A percentile compares a stretch with the other conserved stretches of the same genome.
Evolutionary conservation across 176 grass and related monocot species (phyloP).

Genomic region (Alopecurus myosuroides): DNA sequence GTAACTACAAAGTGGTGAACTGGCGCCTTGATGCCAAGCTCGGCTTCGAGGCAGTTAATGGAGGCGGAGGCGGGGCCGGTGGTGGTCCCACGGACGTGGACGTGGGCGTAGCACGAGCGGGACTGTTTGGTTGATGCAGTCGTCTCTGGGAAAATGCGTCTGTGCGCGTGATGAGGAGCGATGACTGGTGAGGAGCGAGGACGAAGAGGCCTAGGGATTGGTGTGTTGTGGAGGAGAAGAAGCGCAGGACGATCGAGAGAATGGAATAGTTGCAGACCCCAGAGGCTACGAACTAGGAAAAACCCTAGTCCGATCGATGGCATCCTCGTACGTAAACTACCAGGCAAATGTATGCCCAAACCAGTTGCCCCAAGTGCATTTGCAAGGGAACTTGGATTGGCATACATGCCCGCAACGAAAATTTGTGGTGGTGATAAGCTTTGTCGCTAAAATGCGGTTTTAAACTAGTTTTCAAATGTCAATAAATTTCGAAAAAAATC

Average conservation of each 20-base stretch:
- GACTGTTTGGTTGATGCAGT: conserved; percentile 10
- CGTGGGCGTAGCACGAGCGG: conserved; percentile 21
- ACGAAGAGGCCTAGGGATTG: conserved; percentile 26
- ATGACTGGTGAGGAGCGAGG: conserved; percentile 3
- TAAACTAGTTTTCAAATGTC: no score
- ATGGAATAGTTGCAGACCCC: conserved; percentile 14
- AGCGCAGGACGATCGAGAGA: conserved; percentile 14
- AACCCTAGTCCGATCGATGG: no score
- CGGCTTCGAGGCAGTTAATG: conserved; percentile 30
- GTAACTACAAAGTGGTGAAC: conserved; percentile 36
- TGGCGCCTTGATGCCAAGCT: background rate
- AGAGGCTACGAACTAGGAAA: background rate
- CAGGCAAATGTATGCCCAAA: no score
- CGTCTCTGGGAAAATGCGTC: background rate
- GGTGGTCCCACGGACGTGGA: background rate
- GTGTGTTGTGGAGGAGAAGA: conserved; percentile 13
- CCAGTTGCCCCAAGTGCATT: no score
- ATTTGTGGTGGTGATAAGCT: no score
- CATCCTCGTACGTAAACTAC: no score
- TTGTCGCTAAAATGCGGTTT: no score
- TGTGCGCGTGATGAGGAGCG: background rate
- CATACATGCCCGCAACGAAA: no score
- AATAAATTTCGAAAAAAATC: no score
- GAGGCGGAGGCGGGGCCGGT: conserved; percentile 27
- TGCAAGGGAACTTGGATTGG: no score